Base-by-base conservation (phyloP, 306 rosid species). In the Castanea mollissima region DNA sequence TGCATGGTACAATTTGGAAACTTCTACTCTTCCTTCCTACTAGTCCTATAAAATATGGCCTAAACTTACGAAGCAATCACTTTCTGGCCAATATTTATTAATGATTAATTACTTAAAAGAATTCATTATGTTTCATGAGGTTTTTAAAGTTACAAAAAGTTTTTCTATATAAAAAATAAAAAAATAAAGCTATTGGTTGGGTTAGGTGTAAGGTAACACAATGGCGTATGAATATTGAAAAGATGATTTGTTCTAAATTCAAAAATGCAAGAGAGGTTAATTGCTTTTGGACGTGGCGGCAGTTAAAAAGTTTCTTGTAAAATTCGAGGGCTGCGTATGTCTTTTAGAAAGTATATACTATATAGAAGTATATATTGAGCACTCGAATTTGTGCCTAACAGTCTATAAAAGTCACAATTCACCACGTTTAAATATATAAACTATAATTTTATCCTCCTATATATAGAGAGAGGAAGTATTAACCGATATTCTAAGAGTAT, bases 1-100 rank as follows among this genome's bases (percentile, higher is more conserved):
- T 80, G 71, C 72, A 58, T 20, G 62, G 6, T 60, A 20, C 44
- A 38, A 60, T 29, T 29, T 34, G 69, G 83, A 64, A 68, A 25
- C 52, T 8, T 35, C 52, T 35, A 4, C 5, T 34, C 15, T 49
- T 35, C 41, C 38, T 20, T 12, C 20, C 4, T 3, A 35, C 27
- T 21, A 19, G 31, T 32, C 23, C 51, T 19, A 34, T 3, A 19
- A 8, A 20, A 67, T 59, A 18, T 12, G 25, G 51, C 15, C 25
- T 35, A 18, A 2, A 68, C 35, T 14, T 35, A 18, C 4, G 35
- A 68, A 68, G 49, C 6, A 65, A 3, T 34, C 18, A 65, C 14
- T 44, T 60, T 60, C 13, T 60, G 11, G 4, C 32, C 19, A 60
- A 31, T 6, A 41, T 16, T 65, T 18, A 16, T 7, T n/a, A 65